Base-by-base conservation (phyloP, 2,329 filamentous ascomycete species). In the Corinectria fuckeliana region DNA sequence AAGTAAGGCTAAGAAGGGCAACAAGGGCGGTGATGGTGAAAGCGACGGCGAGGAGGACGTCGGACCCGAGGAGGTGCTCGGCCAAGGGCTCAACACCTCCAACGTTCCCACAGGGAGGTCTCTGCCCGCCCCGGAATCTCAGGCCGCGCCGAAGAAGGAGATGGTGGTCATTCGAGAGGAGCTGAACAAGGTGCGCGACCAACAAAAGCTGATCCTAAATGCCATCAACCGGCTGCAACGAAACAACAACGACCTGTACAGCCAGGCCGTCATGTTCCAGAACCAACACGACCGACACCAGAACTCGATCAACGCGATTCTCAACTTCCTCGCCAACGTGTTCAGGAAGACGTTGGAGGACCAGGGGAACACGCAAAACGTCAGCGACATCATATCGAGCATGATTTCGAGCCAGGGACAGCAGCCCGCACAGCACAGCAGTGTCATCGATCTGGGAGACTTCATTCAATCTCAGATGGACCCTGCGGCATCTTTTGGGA, bases 231-330 rank as follows among this genome's bases (percentile, higher is more conserved):
- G 91, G 56, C 80, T 98, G 58, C 90, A 92, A 55, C 86, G 90
- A 60, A 93, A 97, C 70, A 95, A 98, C 72, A 88, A 92, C 61
- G 88, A 94, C 62, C 85, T 97, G 26, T 96, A 93, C 70, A 90
- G 91, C 56, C 93, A 97, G 75, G 93, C 94, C 0, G 85, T 91
- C 42, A 88, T 91, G 58, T 97, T 97, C 73, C 93, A 98, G 75
- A 91, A 87, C 59, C 88, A 96, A 72, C 94, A 98, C 72, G 93
- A 94, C 68, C 89, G 95, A n/a, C 95, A 99, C 71, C 95, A 99
- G 74, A 97, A 94, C 73, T 97, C 94, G 0, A 98, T 99, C 77
- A 98, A 97, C 72, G 94, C 94, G n/a, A 98, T 99, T 62, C 84
- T 99, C 39, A 96, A 93, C 49, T 98, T 99, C 75, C 84, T 99